Percentiles rank a stretch among this genome's conserved stretches.
Conservation (phyloP, 768 basidiomycete species). For the Xanthoconium purpureum region DNA sequence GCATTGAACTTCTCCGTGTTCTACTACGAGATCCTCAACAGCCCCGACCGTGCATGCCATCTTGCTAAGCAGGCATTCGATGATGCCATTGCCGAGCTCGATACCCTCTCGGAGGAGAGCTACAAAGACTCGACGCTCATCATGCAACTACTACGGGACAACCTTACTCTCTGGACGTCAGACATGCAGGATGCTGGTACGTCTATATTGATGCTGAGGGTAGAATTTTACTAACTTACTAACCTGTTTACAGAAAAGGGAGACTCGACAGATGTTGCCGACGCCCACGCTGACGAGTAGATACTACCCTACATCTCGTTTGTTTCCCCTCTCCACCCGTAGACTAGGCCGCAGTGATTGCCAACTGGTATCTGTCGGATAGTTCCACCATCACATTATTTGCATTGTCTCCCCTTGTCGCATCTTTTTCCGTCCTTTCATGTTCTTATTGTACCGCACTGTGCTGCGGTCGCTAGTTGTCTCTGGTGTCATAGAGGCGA, state of each 20-base stretch:
- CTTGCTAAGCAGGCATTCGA: slow-evolving; percentile 99
- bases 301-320: slow-evolving; percentile 19
- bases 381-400: slow-evolving; percentile 29
- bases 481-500: slow-evolving; percentile 32
- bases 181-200: slow-evolving; percentile 92
- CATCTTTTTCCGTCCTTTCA: slow-evolving; percentile 28
- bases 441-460: slow-evolving; percentile 38
- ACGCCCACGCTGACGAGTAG: slow-evolving; percentile 66
- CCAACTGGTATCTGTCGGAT: slow-evolving; percentile 10
- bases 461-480: slow-evolving; percentile 32
- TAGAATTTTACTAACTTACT: slow-evolving; percentile 12
- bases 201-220: slow-evolving; percentile 33
- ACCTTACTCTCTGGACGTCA: slow-evolving; percentile 96
- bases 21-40: slow-evolving; percentile 99
- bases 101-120: slow-evolving; percentile 96
- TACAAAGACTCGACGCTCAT: slow-evolving; percentile 99
- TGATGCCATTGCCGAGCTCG: slow-evolving; percentile 97
- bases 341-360: slow-evolving; percentile 12
- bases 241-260: slow-evolving; percentile 55
- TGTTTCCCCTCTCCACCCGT: slow-evolving; percentile 16
- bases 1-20: slow-evolving; percentile 99
- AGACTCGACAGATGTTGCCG: slow-evolving; percentile 69
- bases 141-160: slow-evolving; percentile 95
- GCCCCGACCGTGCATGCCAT: slow-evolving; percentile 96
- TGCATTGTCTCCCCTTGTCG: slow-evolving; percentile 31